phyloP scores from a whole-genome alignment of 1,139 yeast genomes.

The Debaryomycetaceae sp. region DNA sequence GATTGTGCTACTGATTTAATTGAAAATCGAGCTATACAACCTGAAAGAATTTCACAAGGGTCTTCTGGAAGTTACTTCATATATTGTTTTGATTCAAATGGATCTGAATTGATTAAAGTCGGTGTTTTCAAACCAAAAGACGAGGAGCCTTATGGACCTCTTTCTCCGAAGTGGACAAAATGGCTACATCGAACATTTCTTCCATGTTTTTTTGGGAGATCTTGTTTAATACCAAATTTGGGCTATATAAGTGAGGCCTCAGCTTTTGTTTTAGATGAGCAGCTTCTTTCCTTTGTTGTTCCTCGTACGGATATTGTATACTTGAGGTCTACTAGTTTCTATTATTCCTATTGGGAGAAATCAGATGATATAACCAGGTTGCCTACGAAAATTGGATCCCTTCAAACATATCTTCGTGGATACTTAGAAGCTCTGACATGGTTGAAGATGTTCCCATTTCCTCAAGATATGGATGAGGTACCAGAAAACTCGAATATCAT shows the following conservation, averaged over 20 bases:
- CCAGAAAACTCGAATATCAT: conserved; percentile 19
- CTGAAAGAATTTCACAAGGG: conserved; percentile 59
- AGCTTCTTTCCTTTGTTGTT: conserved; percentile 56
- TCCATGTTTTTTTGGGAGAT: conserved; percentile 75
- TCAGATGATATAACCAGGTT: conserved; percentile 19
- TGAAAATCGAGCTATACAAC: conserved; percentile 26
- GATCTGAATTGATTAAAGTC: conserved; percentile 18
- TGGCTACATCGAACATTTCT: conserved; percentile 75
- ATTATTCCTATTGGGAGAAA: conserved; percentile 52
- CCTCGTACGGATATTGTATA: conserved; percentile 63
- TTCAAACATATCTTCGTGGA: conserved; percentile 59
- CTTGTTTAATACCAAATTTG: conserved; percentile 68
- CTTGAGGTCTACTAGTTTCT: conserved; percentile 53
- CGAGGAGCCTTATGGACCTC: conserved; percentile 79
- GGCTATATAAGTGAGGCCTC: conserved; percentile 76
- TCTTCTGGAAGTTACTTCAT: conserved; percentile 74
- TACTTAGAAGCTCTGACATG: conserved; percentile 64
- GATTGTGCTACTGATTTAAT: conserved; percentile 20
- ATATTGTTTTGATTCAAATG: conserved; percentile 13
- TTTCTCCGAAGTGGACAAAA: conserved; percentile 78
- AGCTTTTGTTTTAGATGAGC: conserved; percentile 62
- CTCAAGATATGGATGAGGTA: conserved; percentile 24
- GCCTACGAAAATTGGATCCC: conserved; percentile 60
- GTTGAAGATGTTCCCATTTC: conserved; percentile 55
- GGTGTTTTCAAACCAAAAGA: conserved; percentile 79